Conservation (phyloP, 192 early-diverging fungal species). For the Dissophora globulifera region DNA sequence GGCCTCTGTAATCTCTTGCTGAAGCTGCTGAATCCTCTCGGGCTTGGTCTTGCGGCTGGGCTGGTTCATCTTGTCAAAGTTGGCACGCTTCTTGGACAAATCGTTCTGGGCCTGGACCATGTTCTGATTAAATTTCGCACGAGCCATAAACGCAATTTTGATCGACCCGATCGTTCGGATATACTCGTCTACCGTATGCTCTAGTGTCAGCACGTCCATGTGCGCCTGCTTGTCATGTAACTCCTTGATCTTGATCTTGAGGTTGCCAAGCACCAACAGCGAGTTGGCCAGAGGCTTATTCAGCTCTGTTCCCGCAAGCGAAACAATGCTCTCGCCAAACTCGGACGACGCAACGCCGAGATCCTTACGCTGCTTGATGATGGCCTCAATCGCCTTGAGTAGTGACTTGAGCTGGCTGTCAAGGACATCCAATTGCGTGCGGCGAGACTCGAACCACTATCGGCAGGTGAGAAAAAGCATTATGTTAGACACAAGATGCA, state of each 20-base stretch:
- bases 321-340: slow-evolving; percentile 81
- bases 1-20: slow-evolving; percentile 47
- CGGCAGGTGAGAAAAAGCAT: too few species aligned
- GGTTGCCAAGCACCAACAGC: slow-evolving; percentile 76
- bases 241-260: slow-evolving; percentile 83
- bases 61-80: slow-evolving; percentile 71
- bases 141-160: slow-evolving; percentile 81
- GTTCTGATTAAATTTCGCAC: slow-evolving; percentile 70
- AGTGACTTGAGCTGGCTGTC: slow-evolving; percentile 84
- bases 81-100: slow-evolving; percentile 73
- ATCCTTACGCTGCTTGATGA: slow-evolving; percentile 81
- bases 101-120: slow-evolving; percentile 79
- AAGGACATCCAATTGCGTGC: slow-evolving; percentile 76
- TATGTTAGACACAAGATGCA: not conserved
- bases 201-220: slow-evolving; percentile 77
- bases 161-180: slow-evolving; percentile 87
- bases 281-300: slow-evolving; percentile 73
- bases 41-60: slow-evolving; percentile 38
- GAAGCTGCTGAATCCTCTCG: slow-evolving; percentile 21
- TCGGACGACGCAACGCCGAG: slow-evolving; percentile 77
- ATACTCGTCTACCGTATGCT: slow-evolving; percentile 89
- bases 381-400: slow-evolving; percentile 79
- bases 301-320: slow-evolving; percentile 77
- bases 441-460: slow-evolving; percentile 78
- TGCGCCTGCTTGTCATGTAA: slow-evolving; percentile 84